Base-by-base conservation (phyloP, 192 early-diverging fungal genomes). In the Entomortierella parvispora region DNA sequence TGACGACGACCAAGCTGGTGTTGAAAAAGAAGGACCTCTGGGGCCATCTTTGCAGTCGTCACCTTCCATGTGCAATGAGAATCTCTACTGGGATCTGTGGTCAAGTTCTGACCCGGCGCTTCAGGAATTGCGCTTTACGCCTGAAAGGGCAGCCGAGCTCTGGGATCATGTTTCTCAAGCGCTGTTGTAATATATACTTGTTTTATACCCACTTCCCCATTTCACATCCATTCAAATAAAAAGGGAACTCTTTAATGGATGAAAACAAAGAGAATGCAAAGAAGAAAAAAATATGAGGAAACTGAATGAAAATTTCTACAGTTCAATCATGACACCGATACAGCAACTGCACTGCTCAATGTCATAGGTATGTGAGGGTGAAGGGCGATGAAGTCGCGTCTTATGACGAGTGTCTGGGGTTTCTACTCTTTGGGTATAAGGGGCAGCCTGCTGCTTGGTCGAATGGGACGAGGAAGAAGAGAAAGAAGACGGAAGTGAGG, bases 321-420 rank as follows among this genome's bases (percentile, higher is more conserved):
- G 25, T 10, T 76, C 71, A 50, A 76, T 76, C 52, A 76, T 62
- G 8, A 15, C 14, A 15, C 71, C 71, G 18, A 76, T 60, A 42
- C 71, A 76, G 43, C 71, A 76, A 22, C 71, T 76, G 40, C 71
- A 76, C 29, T 76, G 71, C 42, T 76, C 69, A 31, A 71, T 71
- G 28, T 40, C 31, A 29, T 46, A 61, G 64, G 58, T 67, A 33
- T 69, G 43, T 11, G 48, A 8, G 7, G 45, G 46, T 26, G 31
- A 31, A 40, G 5, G 43, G 31, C 17, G 23, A 18, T 33, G 12
- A 22, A 43, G 46, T 28, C 20, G 55, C 29, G 23, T 51, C 17
- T 65, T 15, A 33, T 22, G 12, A 47, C 32, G 17, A 42, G 42
- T 12, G 57, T 10, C 3, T 57, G 69, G 69, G 60, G 62, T 62